Conservation (phyloP, 495 filamentous ascomycete genomes). For the Evansstolkia leycettana region DNA sequence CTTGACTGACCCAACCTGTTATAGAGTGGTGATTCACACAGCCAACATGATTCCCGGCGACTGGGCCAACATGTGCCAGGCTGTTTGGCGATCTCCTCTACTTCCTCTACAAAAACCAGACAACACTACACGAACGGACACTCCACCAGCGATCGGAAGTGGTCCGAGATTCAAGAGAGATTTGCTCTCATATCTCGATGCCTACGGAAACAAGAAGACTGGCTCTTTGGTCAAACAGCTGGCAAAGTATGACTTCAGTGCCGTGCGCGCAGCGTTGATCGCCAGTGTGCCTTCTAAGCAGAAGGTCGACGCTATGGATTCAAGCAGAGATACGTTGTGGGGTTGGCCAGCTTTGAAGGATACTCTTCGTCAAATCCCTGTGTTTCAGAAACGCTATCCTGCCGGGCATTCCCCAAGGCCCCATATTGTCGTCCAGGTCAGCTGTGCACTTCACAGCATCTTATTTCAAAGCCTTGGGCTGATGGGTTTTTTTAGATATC, state of each 20-base stretch:
- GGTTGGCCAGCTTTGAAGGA: constrained; percentile 62
- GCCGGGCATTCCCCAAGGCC: constrained; percentile 14
- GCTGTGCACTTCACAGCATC: background rate
- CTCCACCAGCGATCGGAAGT: constrained; percentile 30
- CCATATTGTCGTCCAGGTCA: constrained; percentile 55
- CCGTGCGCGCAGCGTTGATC: constrained; percentile 59
- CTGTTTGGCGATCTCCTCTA: constrained; percentile 66
- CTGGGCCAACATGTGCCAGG: constrained; percentile 83
- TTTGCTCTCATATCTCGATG: constrained; percentile 56
- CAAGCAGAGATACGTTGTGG: constrained; percentile 41
- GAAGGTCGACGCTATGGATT: constrained; percentile 21
- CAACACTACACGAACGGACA: constrained; percentile 3
- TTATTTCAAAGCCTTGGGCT: background rate
- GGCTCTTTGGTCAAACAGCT: constrained; percentile 44
- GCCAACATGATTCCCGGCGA: constrained; percentile 80
- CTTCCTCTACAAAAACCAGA: constrained; percentile 38
- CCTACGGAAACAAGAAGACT: constrained; percentile 49
- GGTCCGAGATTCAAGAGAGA: constrained; percentile 67
- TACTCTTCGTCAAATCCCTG: constrained; percentile 40
- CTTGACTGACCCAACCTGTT: background rate
- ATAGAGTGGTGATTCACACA: constrained; percentile 69
- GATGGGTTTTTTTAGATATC: constrained; percentile 40
- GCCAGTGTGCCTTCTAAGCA: constrained; percentile 64
- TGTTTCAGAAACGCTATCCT: constrained; percentile 1
- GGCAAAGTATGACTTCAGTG: constrained; percentile 53